These are phyloP conservation scores for Leccinum ochraceum DNA, from an alignment of 768 basidiomycete species.

Conservation along the genomic window DNA sequence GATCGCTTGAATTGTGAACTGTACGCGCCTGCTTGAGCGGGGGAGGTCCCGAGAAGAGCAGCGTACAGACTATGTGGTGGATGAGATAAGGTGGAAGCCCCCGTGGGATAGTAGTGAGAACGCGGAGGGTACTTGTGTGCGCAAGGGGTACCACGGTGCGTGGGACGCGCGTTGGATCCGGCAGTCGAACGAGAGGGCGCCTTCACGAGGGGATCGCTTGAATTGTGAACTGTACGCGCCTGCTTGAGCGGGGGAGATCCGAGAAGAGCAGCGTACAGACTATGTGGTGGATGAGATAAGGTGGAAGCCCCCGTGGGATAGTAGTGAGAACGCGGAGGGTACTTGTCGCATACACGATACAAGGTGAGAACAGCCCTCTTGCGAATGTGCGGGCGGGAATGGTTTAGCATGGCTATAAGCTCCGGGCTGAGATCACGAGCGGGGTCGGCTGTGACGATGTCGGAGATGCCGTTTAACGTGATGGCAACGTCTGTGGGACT, in stretches of 20 bases:
- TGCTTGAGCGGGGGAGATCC: constrained; percentile 72
- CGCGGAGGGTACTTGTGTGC: too few species aligned
- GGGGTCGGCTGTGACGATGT: constrained; percentile 83
- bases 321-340: constrained; percentile 55
- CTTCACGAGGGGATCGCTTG: constrained; percentile 64
- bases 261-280: constrained; percentile 72
- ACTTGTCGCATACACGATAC: constrained; percentile 77
- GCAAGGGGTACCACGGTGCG: constrained; percentile 24
- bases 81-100: constrained; percentile 37
- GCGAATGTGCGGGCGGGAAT: constrained; percentile 84
- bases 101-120: constrained; percentile 44
- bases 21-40: constrained; percentile 75
- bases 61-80: constrained; percentile 65
- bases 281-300: constrained; percentile 50
- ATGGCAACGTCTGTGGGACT: constrained; percentile 73
- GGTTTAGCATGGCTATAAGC: constrained; percentile 82
- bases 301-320: constrained; percentile 39
- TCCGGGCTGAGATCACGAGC: constrained; percentile 90
- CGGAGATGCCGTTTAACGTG: constrained; percentile 78
- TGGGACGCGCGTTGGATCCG: constrained; percentile 32
- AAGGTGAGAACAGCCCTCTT: constrained; percentile 87
- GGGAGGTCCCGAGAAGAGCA: constrained; percentile 72
- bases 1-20: constrained; percentile 72
- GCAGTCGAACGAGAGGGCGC: constrained; percentile 39
- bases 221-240: constrained; percentile 78